phyloP scores from a whole-genome alignment of 2,329 filamentous ascomycete genomes.

The Coniella vitis region DNA sequence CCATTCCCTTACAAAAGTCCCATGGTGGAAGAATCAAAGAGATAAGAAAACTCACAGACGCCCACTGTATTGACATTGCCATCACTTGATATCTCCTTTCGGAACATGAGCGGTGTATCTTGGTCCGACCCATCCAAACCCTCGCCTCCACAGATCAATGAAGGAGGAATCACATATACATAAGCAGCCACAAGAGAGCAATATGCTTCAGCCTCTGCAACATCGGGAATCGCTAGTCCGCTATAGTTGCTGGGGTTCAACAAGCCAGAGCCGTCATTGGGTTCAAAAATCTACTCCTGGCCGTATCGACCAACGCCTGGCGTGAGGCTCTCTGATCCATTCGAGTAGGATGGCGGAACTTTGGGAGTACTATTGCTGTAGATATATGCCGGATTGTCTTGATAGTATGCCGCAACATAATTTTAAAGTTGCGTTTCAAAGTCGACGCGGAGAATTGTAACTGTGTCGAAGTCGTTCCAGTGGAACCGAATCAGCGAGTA shows the following conservation, averaged over 20 bases:
- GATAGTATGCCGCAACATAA: slow-evolving; percentile 12
- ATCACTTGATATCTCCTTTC: slow-evolving; percentile 80
- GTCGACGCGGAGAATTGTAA: slow-evolving; percentile 27
- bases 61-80: slow-evolving; percentile 80
- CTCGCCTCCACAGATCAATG: neutral
- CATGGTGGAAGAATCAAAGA: too few relatives aligned
- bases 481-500: slow-evolving; percentile 62
- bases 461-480: slow-evolving; percentile 62
- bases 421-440: slow-evolving; percentile 13
- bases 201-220: slow-evolving; percentile 61
- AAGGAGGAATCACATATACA: slow-evolving; percentile 63
- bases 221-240: slow-evolving; percentile 58
- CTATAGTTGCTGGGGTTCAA: slow-evolving; percentile 63
- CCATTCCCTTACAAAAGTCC: too few relatives aligned
- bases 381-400: neutral
- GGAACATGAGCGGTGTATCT: slow-evolving; percentile 62
- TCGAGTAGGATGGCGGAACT: neutral
- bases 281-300: slow-evolving; percentile 18
- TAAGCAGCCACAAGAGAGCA: slow-evolving; percentile 75
- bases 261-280: slow-evolving; percentile 20
- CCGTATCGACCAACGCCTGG: slow-evolving; percentile 6
- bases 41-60: slow-evolving; percentile 55
- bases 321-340: neutral
- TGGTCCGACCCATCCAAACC: neutral
- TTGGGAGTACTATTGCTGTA: neutral